Percentiles rank a stretch among this genome's conserved stretches.
Evolutionary conservation across 495 filamentous ascomycete species (phyloP).

Genomic region (Tuber melanosporum): DNA sequence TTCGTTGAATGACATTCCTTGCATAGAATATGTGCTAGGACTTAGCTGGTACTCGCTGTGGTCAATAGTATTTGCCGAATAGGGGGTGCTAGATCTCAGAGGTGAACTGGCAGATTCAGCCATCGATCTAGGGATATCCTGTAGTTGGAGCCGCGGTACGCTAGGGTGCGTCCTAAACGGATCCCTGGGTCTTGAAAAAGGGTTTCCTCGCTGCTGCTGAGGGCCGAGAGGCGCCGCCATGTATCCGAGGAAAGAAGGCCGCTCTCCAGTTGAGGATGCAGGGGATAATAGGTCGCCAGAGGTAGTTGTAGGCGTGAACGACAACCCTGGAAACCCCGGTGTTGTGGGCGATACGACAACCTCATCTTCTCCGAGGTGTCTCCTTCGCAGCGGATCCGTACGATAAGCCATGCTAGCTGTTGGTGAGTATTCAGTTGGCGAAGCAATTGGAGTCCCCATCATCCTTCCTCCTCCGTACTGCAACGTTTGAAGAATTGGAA

Average conservation of each 20-base stretch:
- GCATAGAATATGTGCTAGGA: conserved; percentile 38
- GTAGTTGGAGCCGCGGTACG: conserved; percentile 55
- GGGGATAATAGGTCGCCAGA: conserved; percentile 41
- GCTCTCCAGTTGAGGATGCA: conserved; percentile 43
- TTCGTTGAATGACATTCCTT: conserved; percentile 38
- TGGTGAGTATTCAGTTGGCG: conserved; percentile 42
- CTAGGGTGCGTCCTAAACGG: conserved; percentile 52
- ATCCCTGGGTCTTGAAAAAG: conserved; percentile 50
- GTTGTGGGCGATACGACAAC: conserved; percentile 43
- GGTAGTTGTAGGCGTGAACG: conserved; percentile 45
- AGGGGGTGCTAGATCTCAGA: conserved; percentile 55
- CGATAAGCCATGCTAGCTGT: conserved; percentile 36
- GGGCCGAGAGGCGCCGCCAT: conserved; percentile 38
- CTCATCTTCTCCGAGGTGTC: conserved; percentile 40
- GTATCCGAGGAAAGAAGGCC: conserved; percentile 43
- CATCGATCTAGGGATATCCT: conserved; percentile 56
- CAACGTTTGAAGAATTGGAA: conserved; percentile 83
- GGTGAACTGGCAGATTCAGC: conserved; percentile 56
- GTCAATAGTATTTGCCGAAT: conserved; percentile 56
- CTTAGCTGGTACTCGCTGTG: conserved; percentile 47
- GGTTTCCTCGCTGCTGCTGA: conserved; percentile 38
- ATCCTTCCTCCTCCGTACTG: conserved; percentile 56
- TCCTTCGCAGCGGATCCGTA: conserved; percentile 34
- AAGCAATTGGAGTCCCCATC: conserved; percentile 42
- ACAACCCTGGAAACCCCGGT: conserved; percentile 51